Evolutionary conservation across 75 land plant genomes (phyloP).

Genomic region (Cupressus sempervirens): DNA sequence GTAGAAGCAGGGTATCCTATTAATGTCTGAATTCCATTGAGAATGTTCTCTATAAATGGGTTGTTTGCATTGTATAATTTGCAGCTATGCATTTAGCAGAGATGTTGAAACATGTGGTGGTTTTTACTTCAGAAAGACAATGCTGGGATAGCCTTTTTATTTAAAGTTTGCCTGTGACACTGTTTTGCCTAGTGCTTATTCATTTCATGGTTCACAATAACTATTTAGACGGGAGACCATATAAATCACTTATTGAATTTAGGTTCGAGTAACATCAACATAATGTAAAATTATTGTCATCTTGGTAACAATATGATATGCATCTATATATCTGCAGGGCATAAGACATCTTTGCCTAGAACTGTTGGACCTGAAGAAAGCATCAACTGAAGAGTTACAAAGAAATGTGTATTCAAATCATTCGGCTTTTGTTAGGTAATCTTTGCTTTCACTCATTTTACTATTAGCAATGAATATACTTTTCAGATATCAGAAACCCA

Average conservation of each 20-base stretch:
- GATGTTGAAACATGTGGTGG: not conserved
- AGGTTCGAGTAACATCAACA: not conserved
- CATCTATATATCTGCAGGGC: conserved; percentile 19
- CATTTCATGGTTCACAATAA: not conserved
- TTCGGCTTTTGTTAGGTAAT: conserved; percentile 32
- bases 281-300: not conserved
- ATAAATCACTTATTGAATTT: not conserved
- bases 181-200: not conserved
- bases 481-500: not conserved
- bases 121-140: not conserved
- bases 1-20: not conserved
- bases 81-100: not conserved
- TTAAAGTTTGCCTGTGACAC: not conserved
- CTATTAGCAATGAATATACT: not conserved
- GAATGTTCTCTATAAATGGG: not conserved
- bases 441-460: not conserved
- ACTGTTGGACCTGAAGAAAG: conserved; percentile 33
- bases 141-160: not conserved
- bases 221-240: not conserved
- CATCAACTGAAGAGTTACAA: conserved; percentile 37
- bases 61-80: not conserved
- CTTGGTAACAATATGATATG: not conserved
- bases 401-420: conserved; percentile 39
- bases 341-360: conserved; percentile 33
- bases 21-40: not conserved